Percentiles rank a stretch among this genome's conserved stretches.
Evolutionary conservation across 176 grass and related monocot species (phyloP).

Genomic region (Carex parvula): DNA sequence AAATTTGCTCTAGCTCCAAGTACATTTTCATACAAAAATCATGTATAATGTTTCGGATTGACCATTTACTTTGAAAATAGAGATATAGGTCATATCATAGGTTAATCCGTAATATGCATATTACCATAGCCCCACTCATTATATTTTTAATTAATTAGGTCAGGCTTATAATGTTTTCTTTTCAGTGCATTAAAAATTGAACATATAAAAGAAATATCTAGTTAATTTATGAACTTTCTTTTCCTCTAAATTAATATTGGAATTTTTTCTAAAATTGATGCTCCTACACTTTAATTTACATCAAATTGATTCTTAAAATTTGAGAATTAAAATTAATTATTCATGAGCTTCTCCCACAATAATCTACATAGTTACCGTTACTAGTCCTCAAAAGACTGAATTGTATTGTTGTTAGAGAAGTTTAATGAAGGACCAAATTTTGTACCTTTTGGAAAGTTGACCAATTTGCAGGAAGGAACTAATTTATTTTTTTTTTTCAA

Average conservation of each 20-base stretch:
- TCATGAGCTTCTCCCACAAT: neutral
- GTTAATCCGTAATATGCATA: too few relatives aligned
- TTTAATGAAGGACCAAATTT: neutral
- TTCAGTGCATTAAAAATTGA: neutral
- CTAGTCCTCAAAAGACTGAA: neutral
- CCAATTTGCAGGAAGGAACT: neutral
- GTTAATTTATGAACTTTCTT: neutral
- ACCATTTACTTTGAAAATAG: too few relatives aligned
- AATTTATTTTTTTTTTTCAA: too few relatives aligned
- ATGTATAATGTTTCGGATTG: too few relatives aligned
- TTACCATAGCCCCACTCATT: too few relatives aligned
- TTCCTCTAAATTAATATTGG: too few relatives aligned
- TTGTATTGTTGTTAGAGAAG: neutral
- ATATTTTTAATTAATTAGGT: neutral
- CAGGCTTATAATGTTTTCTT: neutral
- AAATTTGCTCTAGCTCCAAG: too few relatives aligned
- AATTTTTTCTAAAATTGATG: too few relatives aligned
- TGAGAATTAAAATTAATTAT: neutral
- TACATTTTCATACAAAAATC: too few relatives aligned
- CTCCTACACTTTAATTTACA: neutral
- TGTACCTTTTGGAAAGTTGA: neutral
- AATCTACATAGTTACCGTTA: neutral
- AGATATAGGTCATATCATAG: too few relatives aligned
- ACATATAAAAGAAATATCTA: neutral
- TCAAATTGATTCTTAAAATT: neutral